Conservation (phyloP, 176 grass and related monocot genomes). For the Juncus inflexus region DNA sequence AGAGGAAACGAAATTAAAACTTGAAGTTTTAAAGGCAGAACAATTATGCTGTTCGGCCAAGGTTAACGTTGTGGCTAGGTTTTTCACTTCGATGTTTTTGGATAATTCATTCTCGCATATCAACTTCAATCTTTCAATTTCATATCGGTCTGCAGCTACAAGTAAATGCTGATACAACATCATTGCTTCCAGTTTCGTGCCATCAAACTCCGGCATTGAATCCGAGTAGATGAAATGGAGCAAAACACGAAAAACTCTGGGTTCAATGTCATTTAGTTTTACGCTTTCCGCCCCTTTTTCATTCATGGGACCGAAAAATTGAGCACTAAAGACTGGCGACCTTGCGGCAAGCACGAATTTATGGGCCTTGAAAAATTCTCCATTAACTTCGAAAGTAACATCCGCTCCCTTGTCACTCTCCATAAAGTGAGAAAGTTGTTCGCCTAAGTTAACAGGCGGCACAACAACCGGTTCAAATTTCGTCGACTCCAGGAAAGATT, state of each 20-base stretch:
- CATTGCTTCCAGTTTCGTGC: too few species aligned
- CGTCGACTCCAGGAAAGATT: not conserved
- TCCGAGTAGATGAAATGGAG: constrained; percentile 26
- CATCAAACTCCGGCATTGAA: constrained; percentile 4
- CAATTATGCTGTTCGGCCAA: constrained; percentile 4
- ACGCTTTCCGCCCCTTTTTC: not conserved
- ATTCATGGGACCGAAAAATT: constrained; percentile 27
- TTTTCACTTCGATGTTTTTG: not conserved
- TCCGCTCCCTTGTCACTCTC: constrained; percentile 10
- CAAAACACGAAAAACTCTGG: constrained; percentile 10
- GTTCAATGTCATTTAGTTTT: constrained; percentile 26
- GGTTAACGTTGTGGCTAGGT: not conserved
- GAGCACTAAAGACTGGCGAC: constrained; percentile 18
- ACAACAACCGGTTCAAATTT: not conserved
- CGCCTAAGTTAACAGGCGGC: not conserved
- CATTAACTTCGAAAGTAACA: constrained; percentile 12
- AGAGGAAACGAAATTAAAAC: not conserved
- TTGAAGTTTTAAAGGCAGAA: not conserved
- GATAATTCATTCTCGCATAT: not conserved
- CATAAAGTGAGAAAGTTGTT: constrained; percentile 17
- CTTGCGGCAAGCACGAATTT: constrained; percentile 8
- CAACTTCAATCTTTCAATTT: not conserved
- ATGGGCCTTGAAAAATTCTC: constrained; percentile 18
- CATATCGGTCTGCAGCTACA: not conserved
- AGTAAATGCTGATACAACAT: not conserved